Evolutionary conservation across 495 filamentous ascomycete genomes (phyloP).

Genomic region (Aspergillus diversus): DNA sequence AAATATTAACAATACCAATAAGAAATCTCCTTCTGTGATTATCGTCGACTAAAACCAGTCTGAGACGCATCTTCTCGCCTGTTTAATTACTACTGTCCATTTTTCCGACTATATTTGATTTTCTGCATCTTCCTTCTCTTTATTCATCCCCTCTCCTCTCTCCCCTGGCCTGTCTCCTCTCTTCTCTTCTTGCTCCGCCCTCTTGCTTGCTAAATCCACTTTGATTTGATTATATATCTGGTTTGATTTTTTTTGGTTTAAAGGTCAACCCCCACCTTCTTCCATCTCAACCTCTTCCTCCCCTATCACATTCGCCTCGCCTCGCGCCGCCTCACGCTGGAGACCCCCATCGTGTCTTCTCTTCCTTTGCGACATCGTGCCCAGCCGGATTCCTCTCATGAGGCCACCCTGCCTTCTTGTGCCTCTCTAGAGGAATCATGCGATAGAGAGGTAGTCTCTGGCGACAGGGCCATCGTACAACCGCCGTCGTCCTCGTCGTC

Average conservation of each 20-base stretch:
- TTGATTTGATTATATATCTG: not conserved
- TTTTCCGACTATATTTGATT: not conserved
- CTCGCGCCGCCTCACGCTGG: slow-evolving; percentile 24
- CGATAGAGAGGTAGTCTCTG: slow-evolving; percentile 28
- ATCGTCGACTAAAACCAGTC: too few species aligned
- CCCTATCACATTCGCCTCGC: not conserved
- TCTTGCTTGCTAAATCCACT: not conserved
- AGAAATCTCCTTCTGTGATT: slow-evolving; percentile 7
- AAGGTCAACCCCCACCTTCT: not conserved
- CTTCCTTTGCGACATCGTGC: slow-evolving; percentile 10
- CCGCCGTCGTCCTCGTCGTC: slow-evolving; percentile 29
- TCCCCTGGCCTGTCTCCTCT: slow-evolving; percentile 3
- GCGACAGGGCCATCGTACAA: slow-evolving; percentile 32
- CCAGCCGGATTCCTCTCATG: slow-evolving; percentile 19
- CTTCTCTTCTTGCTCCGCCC: not conserved
- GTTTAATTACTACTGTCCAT: not conserved
- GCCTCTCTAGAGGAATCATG: slow-evolving; percentile 30
- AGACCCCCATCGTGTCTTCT: slow-evolving; percentile 27
- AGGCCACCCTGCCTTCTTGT: slow-evolving; percentile 17
- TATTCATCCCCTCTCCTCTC: slow-evolving; percentile 1
- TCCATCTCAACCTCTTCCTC: slow-evolving; percentile 4
- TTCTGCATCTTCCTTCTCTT: slow-evolving; percentile 5
- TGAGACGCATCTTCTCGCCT: not conserved
- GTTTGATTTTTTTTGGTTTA: not conserved
- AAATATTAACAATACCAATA: slow-evolving; percentile 4